phyloP scores from a whole-genome alignment of 1,284 basidiomycete genomes.

The Phylloporus sp. region DNA sequence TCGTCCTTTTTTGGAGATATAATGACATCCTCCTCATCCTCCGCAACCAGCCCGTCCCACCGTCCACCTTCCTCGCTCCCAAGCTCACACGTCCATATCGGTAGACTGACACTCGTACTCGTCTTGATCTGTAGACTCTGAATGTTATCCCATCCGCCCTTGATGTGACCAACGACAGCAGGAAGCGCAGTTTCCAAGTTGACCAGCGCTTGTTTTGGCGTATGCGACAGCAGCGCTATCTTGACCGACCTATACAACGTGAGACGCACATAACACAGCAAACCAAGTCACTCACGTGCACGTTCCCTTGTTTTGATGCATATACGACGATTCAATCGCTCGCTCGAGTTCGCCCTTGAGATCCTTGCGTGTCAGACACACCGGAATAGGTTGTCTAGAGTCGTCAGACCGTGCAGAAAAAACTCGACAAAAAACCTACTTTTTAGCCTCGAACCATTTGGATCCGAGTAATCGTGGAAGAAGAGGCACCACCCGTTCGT shows the following conservation, averaged over 20 bases:
- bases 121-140: conserved; percentile 94
- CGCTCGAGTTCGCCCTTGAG: conserved; percentile 90
- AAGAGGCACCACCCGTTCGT: conserved; percentile 88
- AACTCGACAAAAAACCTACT: conserved; percentile 58
- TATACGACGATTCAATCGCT: conserved; percentile 92
- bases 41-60: conserved; percentile 64
- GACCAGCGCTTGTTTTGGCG: conserved; percentile 74
- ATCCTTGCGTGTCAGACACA: conserved; percentile 85
- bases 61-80: conserved; percentile 67
- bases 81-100: conserved; percentile 87
- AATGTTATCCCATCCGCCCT: conserved; percentile 91
- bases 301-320: conserved; percentile 92
- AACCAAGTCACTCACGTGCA: conserved; percentile 71
- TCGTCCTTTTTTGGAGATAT: too few species aligned
- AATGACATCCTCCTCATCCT: conserved; percentile 15
- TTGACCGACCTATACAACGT: conserved; percentile 75
- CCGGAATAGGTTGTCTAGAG: conserved; percentile 89
- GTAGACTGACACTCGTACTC: conserved; percentile 82
- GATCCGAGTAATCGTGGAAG: conserved; percentile 89
- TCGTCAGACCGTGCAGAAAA: conserved; percentile 9
- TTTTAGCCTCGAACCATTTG: conserved; percentile 94
- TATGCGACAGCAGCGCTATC: conserved; percentile 81
- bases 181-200: conserved; percentile 88
- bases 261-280: background rate
- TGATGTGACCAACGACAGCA: conserved; percentile 73